Conservation (phyloP, 768 basidiomycete genomes). For the Pholiota conissans region DNA sequence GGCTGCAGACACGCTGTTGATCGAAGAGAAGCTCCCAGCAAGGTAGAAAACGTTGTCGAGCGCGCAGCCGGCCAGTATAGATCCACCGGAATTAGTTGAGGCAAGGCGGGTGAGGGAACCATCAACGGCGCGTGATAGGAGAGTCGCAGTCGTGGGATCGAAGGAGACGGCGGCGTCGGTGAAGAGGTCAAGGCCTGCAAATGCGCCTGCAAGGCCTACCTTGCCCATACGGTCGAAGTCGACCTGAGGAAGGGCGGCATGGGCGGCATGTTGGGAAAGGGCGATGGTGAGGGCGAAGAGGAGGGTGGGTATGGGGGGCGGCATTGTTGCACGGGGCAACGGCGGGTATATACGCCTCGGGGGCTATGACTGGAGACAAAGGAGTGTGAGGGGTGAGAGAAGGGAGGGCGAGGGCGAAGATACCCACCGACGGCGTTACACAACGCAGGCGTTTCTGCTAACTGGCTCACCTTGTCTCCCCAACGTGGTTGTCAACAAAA, state of each 20-base stretch:
- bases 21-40: conserved; percentile 79
- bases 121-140: conserved; percentile 62
- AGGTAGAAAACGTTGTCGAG: conserved; percentile 73
- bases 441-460: neutral
- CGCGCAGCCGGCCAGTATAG: conserved; percentile 71
- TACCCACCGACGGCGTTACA: conserved; percentile 9
- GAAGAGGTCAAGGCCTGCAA: conserved; percentile 83
- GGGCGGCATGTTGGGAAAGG: conserved; percentile 27
- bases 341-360: conserved; percentile 4
- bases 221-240: conserved; percentile 80
- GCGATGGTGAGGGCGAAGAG: conserved; percentile 28
- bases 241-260: conserved; percentile 38
- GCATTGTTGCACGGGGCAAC: conserved; percentile 22
- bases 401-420: conserved; percentile 7
- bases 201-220: conserved; percentile 86
- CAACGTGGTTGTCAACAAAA: conserved; percentile 4
- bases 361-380: conserved; percentile 3
- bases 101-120: conserved; percentile 73
- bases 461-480: neutral
- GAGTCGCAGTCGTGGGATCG: conserved; percentile 70
- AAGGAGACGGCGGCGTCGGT: conserved; percentile 56
- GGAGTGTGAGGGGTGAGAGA: conserved; percentile 11
- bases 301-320: conserved; percentile 19
- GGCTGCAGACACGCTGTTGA: conserved; percentile 55
- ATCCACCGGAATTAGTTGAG: conserved; percentile 79